Conservation (phyloP, 2,329 filamentous ascomycete species). For the Rachicladosporium sp. region DNA sequence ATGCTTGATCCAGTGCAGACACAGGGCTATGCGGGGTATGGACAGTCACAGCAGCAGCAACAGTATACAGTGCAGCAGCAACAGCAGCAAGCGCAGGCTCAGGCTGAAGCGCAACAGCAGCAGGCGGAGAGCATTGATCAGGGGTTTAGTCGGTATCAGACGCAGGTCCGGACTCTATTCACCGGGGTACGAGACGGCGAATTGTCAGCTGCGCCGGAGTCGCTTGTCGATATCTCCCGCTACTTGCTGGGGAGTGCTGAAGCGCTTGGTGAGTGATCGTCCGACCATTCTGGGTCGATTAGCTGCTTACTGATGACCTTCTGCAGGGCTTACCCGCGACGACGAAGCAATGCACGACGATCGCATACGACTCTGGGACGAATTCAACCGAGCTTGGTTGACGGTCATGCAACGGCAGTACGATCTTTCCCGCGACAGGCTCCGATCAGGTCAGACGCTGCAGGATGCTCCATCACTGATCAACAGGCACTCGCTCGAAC, state of each 20-base stretch:
- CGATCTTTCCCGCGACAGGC: constrained; percentile 51
- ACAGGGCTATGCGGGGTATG: constrained; percentile 15
- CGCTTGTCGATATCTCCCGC: constrained; percentile 50
- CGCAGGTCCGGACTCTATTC: constrained; percentile 51
- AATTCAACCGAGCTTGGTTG: constrained; percentile 91
- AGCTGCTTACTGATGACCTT: neutral
- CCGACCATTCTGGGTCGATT: constrained; percentile 6
- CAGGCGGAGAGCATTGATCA: constrained; percentile 36
- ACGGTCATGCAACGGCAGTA: constrained; percentile 72
- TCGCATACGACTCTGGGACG: constrained; percentile 75
- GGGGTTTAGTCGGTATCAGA: constrained; percentile 53
- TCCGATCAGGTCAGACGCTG: constrained; percentile 46
- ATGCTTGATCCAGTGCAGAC: constrained; percentile 40
- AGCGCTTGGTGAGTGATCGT: constrained; percentile 46
- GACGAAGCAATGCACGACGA: constrained; percentile 63
- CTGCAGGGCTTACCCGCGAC: constrained; percentile 68
- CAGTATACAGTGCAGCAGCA: neutral
- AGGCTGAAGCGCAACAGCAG: constrained; percentile 11
- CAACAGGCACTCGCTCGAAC: constrained; percentile 55
- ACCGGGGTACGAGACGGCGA: constrained; percentile 54
- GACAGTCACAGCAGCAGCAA: too few species aligned
- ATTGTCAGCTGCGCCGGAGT: constrained; percentile 46
- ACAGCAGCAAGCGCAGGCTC: constrained; percentile 13
- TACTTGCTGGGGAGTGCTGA: constrained; percentile 56
- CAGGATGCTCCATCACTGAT: constrained; percentile 51